Percentiles rank a stretch among this genome's conserved stretches.
Conservation (phyloP, 2,329 filamentous ascomycete genomes). For the Colletotrichum limetticola region DNA sequence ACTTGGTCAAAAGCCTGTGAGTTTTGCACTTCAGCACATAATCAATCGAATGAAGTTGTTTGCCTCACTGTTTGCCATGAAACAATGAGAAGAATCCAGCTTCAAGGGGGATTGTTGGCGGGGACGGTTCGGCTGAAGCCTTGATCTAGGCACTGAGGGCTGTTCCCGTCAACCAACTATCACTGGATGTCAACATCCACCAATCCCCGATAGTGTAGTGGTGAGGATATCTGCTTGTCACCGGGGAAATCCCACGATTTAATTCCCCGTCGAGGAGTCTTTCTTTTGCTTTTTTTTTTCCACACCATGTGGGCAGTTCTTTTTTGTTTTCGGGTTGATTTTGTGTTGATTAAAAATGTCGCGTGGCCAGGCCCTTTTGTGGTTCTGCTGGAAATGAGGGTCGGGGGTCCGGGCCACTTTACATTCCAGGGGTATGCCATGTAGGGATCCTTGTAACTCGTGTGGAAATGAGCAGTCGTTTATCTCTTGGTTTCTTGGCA, state of each 20-base stretch:
- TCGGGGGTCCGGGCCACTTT: not conserved
- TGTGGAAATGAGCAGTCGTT: not conserved
- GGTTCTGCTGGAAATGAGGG: not conserved
- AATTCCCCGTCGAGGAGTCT: constrained; percentile 28
- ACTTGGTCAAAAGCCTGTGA: no score
- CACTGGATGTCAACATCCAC: not conserved
- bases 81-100: no score
- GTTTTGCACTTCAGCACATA: no score
- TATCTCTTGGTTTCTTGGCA: not conserved
- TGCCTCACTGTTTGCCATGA: no score
- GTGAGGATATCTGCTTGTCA: constrained; percentile 35
- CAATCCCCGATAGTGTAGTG: constrained; percentile 33
- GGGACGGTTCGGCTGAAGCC: not conserved
- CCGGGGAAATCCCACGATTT: no score
- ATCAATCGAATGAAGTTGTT: no score
- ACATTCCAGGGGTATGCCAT: not conserved
- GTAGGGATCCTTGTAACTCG: not conserved
- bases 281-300: not conserved
- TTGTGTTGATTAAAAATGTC: not conserved
- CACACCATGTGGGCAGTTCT: no score
- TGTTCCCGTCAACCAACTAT: not conserved
- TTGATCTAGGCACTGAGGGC: not conserved
- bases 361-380: not conserved
- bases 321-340: not conserved
- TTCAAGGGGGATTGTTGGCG: no score